Percentiles rank a stretch among this genome's conserved stretches.
These are phyloP conservation scores for Penicillium roqueforti DNA, from an alignment of 495 filamentous ascomycete genomes.

Conservation along the genomic window DNA sequence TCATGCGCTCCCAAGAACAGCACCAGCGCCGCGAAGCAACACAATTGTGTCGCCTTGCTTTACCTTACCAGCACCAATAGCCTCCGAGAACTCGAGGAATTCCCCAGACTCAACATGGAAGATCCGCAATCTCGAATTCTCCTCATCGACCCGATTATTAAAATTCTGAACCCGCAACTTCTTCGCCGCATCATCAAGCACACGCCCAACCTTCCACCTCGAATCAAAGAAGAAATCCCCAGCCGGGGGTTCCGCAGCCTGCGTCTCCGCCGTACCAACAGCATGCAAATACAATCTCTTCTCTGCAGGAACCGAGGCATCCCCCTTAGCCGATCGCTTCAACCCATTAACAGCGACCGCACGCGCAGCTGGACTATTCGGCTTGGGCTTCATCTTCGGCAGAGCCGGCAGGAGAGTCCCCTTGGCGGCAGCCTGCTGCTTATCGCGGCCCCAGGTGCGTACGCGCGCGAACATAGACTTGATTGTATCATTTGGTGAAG, in stretches of 20 bases:
- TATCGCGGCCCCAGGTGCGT: constrained; percentile 63
- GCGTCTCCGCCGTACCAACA: constrained; percentile 69
- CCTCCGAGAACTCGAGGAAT: constrained; percentile 80
- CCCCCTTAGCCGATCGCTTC: constrained; percentile 85
- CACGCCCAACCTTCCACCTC: constrained; percentile 82
- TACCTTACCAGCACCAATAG: constrained; percentile 59
- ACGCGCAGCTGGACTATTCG: constrained; percentile 54
- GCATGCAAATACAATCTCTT: constrained; percentile 82
- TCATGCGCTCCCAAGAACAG: constrained; percentile 43
- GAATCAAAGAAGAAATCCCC: constrained; percentile 80
- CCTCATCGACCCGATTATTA: constrained; percentile 75
- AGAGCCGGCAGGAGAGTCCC: constrained; percentile 32
- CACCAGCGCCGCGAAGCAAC: constrained; percentile 76
- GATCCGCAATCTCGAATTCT: constrained; percentile 73
- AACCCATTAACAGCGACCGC: constrained; percentile 64
- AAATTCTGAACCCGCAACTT: constrained; percentile 78
- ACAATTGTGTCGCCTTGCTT: constrained; percentile 85
- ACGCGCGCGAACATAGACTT: constrained; percentile 60
- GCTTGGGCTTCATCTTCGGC: constrained; percentile 53
- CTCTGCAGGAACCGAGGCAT: constrained; percentile 70
- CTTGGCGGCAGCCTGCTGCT: constrained; percentile 43
- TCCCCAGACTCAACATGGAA: constrained; percentile 90
- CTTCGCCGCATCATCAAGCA: constrained; percentile 84
- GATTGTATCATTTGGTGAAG: constrained; percentile 42
- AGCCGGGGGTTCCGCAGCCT: constrained; percentile 69